Conservation (phyloP, 1,284 basidiomycete genomes). For the Trametes hirsuta region DNA sequence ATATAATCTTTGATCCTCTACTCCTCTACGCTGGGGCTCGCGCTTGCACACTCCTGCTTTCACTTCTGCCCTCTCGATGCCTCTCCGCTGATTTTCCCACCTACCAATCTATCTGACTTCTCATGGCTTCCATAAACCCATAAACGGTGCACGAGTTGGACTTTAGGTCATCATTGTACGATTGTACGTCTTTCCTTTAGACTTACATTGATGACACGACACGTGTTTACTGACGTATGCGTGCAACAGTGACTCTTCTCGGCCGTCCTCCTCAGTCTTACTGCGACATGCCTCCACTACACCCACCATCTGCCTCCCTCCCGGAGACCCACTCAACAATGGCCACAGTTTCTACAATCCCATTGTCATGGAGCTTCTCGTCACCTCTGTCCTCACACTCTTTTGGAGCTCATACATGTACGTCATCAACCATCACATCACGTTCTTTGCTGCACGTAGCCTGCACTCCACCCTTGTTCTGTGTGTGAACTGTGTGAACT, state of each 20-base stretch:
- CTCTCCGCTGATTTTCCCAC: too few species aligned
- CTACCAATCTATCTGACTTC: too few species aligned
- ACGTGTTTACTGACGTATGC: not conserved
- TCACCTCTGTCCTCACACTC: constrained; percentile 61
- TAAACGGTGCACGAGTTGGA: constrained; percentile 28
- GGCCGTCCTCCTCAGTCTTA: constrained; percentile 60
- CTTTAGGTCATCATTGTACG: constrained; percentile 25
- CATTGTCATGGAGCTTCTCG: constrained; percentile 66
- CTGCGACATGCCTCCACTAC: constrained; percentile 65
- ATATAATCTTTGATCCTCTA: too few species aligned
- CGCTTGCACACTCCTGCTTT: too few species aligned
- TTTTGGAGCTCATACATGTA: constrained; percentile 67
- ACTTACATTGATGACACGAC: not conserved
- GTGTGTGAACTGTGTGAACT: too few species aligned
- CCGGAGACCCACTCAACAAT: constrained; percentile 60
- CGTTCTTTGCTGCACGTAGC: not conserved
- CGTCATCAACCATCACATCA: constrained; percentile 30
- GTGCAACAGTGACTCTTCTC: constrained; percentile 55
- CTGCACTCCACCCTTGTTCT: not conserved
- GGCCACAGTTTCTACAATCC: constrained; percentile 70
- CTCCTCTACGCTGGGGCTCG: too few species aligned
- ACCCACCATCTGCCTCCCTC: constrained; percentile 57
- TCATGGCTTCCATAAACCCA: constrained; percentile 20
- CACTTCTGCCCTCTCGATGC: too few species aligned
- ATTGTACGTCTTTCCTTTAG: constrained; percentile 23